Base-by-base conservation (phyloP, 345 rosid species). In the Eucalyptus dawsonii region DNA sequence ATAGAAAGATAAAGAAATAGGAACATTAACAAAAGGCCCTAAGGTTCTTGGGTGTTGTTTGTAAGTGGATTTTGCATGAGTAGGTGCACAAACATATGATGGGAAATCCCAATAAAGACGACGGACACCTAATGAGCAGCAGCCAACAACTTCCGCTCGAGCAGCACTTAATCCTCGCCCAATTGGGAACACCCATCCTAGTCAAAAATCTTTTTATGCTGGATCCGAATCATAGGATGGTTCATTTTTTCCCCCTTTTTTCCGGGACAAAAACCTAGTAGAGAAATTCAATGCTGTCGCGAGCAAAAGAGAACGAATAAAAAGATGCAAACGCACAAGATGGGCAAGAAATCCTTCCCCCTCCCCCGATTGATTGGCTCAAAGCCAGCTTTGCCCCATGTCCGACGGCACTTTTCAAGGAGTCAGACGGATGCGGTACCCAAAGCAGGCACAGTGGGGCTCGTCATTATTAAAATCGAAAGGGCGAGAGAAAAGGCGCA, bases 1-100 rank as follows among this genome's bases (percentile, higher is more conserved):
- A 8, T 0, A 19, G 2, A 53, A 53, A 53, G 0, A 21, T 21
- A 19, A 53, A 21, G 5, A 53, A 53, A 53, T 53, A 2, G 0
- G 0, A 19, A 19, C 24, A 53, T 53, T 53, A 53, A 53, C 58
- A 53, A 53, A 53, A 53, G 5, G 58, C 58, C 58, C 58, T 53
- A 8, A 24, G 62, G 11, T 67, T 67, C 19, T 3, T 8, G 76
- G 17, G 37, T 14, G 5, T 65, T 14, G 19, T 65, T n/a, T n/a
- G 21, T 31, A 65, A 14, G 1, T 65, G 34, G 17, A 31, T 12
- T 9, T 3, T 34, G 42, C 5, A 31, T 17, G 80, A 19, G 21
- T 69, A 19, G 80, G 80, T 17, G 25, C 22, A 37, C 44, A 5
- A 34, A 40, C 44, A 37, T 17, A 31, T 31, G 11, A 31, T 16